Evolutionary conservation across 371 early-diverging fungal species (phyloP).

Genomic region (Capillidium rhysosporum): DNA sequence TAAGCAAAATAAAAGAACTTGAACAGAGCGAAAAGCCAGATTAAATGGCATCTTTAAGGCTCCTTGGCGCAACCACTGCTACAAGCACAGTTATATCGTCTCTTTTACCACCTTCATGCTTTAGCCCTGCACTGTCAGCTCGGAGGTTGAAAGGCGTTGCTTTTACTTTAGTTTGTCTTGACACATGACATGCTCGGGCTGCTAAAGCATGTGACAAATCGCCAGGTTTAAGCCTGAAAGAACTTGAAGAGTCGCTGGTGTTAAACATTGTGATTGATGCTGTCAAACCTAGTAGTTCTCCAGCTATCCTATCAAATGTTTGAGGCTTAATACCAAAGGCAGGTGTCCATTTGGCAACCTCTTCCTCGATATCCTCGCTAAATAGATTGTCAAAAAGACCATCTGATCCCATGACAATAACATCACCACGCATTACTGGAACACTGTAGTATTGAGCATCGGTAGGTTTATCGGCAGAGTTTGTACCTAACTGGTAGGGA

Average conservation of each 20-base stretch:
- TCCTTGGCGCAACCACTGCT: conserved; percentile 19
- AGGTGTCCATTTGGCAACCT: conserved; percentile 48
- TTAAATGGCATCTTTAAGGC: neutral
- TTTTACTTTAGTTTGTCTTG: conserved; percentile 43
- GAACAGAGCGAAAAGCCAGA: neutral
- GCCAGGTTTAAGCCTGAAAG: conserved; percentile 24
- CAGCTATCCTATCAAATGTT: conserved; percentile 9
- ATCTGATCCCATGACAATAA: conserved; percentile 56
- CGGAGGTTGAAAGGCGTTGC: conserved; percentile 74
- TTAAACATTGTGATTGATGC: conserved; percentile 16
- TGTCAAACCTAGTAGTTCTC: neutral
- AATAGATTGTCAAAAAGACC: conserved; percentile 69
- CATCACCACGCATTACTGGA: conserved; percentile 54
- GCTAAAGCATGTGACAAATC: conserved; percentile 59
- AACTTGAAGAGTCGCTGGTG: conserved; percentile 3
- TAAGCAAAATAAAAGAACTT: neutral
- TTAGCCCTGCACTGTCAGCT: conserved; percentile 52
- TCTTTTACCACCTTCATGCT: conserved; percentile 56
- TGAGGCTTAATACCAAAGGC: conserved; percentile 8
- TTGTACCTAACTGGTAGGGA: conserved; percentile 57
- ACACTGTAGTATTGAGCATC: conserved; percentile 62
- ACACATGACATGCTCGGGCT: conserved; percentile 45
- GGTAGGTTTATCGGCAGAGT: conserved; percentile 35
- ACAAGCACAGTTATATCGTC: conserved; percentile 71
- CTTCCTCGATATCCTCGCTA: conserved; percentile 25